A percentile compares a stretch with the other conserved stretches of the same genome.
Evolutionary conservation across 2,329 filamentous ascomycete species (phyloP).

Genomic region (Nemania abortiva): DNA sequence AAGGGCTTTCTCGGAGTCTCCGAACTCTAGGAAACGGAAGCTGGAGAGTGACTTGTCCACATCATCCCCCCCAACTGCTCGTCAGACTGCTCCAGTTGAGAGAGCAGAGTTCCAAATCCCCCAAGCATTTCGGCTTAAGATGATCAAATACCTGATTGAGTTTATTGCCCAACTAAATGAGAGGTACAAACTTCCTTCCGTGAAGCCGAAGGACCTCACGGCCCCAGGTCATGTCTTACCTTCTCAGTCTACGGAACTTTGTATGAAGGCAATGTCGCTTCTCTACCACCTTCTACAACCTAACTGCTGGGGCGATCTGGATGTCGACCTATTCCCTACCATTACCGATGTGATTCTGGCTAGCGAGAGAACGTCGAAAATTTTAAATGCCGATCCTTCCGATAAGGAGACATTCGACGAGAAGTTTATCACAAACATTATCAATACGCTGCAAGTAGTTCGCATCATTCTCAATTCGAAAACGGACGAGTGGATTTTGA

Average conservation of each 20-base stretch:
- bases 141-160: constrained; percentile 94
- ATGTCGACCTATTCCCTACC: constrained; percentile 91
- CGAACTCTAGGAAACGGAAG: constrained; percentile 79
- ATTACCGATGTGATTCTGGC: constrained; percentile 87
- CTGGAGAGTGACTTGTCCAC: constrained; percentile 72
- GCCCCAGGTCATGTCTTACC: constrained; percentile 62
- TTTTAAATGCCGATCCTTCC: constrained; percentile 68
- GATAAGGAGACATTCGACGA: constrained; percentile 82
- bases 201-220: constrained; percentile 69
- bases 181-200: constrained; percentile 81
- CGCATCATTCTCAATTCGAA: constrained; percentile 91
- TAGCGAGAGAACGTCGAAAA: constrained; percentile 78
- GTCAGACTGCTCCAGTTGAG: constrained; percentile 61
- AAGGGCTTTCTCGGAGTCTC: constrained; percentile 72
- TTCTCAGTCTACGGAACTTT: constrained; percentile 77
- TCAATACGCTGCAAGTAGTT: constrained; percentile 94
- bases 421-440: constrained; percentile 85
- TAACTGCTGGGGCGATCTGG: constrained; percentile 90
- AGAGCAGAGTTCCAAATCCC: constrained; percentile 77
- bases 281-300: constrained; percentile 87
- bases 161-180: constrained; percentile 94
- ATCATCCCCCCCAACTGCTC: constrained; percentile 66
- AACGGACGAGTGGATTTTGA: constrained; percentile 88
- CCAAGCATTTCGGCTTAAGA: constrained; percentile 75
- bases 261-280: constrained; percentile 84